Evolutionary conservation across 2,329 filamentous ascomycete species (phyloP).

Genomic region (Alternaria sp.): DNA sequence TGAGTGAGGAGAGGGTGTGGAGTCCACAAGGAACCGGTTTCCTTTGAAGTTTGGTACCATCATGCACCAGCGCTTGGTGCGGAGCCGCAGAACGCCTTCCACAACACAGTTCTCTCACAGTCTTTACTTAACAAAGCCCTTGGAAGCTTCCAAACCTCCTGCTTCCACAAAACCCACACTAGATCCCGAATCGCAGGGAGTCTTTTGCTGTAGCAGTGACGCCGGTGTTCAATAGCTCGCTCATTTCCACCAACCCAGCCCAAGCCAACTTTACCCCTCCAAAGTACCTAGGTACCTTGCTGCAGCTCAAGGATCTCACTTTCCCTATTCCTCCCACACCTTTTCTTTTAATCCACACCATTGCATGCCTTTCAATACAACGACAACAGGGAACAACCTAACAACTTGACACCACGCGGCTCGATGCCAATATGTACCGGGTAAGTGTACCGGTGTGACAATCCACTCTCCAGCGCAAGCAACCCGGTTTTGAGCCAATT

Average conservation of each 20-base stretch:
- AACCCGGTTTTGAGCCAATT: slow-evolving; percentile 9
- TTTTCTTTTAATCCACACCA: slow-evolving; percentile 3
- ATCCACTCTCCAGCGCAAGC: slow-evolving; percentile 11
- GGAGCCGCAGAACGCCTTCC: slow-evolving; percentile 1
- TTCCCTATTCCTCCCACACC: background rate
- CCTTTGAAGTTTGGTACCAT: slow-evolving; percentile 1
- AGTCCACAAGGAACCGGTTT: background rate
- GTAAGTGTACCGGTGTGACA: slow-evolving; percentile 8
- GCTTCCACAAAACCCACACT: background rate
- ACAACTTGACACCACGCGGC: slow-evolving; percentile 4
- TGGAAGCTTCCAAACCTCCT: background rate
- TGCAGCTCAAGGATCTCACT: background rate
- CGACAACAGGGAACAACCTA: slow-evolving; percentile 13
- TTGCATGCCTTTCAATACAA: slow-evolving; percentile 3
- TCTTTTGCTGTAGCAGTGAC: background rate
- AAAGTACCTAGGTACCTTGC: background rate
- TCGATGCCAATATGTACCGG: slow-evolving; percentile 1
- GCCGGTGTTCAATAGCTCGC: background rate
- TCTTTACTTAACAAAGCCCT: background rate
- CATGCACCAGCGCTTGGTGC: slow-evolving; percentile 1
- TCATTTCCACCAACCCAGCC: background rate
- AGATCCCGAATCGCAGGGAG: background rate
- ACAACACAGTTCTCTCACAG: background rate
- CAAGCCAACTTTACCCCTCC: background rate
- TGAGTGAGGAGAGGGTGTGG: background rate